Base-by-base conservation (phyloP, 176 grass and related monocot species). In the Oryza australiensis region DNA sequence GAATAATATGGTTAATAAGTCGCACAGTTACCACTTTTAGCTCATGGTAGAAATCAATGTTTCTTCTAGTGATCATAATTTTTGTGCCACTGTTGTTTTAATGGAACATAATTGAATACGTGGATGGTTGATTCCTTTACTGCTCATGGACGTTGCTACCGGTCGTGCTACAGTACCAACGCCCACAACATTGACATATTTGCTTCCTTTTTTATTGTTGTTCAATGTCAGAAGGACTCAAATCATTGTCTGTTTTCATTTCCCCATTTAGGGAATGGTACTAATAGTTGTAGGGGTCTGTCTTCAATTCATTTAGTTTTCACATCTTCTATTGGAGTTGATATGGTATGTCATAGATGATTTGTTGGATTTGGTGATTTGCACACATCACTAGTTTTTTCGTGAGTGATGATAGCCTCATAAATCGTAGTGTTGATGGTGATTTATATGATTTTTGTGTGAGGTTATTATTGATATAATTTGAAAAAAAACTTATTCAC, bases 21-120 rank as follows among this genome's bases (percentile, higher is more conserved):
- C 41, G 49, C 62, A 13, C 7, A 37, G 41, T 66, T 66, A 66
- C 11, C 38, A 65, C 40, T 22, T 53, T 68, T 68, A 80, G 29
- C 64, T 68, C 43, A 68, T 76, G 74, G 38, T 53, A 53, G 77
- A 43, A 53, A 68, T 53, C 51, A 69, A 12, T 80, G 73, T 46
- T 66, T 41, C 34, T 24, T 55, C 2, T 66, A 69, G 26, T 86
- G 10, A 22, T 86, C 72, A 1, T 32, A 12, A 20, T 82, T 86
- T 69, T 82, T 24, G 12, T 53, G 16, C 53, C 28, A 75, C 30
- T 80, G 20, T 26, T 35, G 26, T 46, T 26, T 80, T 55, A 20
- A 18, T 9, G 32, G 29, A 38, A 37, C 65, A 69, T 30, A 80
- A 38, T 33, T 66, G 76, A 66, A 55, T 80, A n/a, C 15, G 32